phyloP scores from a whole-genome alignment of 2,329 filamentous ascomycete genomes.

The Paramyrothecium sp. region DNA sequence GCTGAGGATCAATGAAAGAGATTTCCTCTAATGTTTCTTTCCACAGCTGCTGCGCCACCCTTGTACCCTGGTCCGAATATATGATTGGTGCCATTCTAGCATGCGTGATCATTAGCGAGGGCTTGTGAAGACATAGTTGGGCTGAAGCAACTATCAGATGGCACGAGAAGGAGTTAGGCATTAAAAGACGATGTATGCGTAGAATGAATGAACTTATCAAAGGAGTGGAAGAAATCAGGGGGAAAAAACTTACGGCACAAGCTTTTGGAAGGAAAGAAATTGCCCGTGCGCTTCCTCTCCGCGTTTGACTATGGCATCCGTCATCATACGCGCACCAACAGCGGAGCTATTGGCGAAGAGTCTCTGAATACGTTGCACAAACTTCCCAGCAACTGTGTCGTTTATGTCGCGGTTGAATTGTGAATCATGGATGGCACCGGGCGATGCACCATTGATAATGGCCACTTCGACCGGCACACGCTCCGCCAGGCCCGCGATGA shows the following conservation, averaged over 20 bases:
- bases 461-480: conserved; percentile 4
- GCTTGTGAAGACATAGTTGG: too few species aligned
- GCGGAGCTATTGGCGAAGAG: neutral
- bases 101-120: neutral
- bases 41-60: conserved; percentile 4
- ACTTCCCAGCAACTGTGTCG: conserved; percentile 1
- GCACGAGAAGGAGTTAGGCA: neutral
- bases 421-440: conserved; percentile 3
- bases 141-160: too few species aligned
- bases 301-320: conserved; percentile 6
- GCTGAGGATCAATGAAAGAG: neutral
- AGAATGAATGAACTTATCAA: neutral
- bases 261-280: conserved; percentile 5
- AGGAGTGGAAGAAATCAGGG: too few species aligned
- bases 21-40: conserved; percentile 8
- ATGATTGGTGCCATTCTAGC: conserved; percentile 4
- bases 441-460: conserved; percentile 9
- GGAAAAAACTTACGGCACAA: conserved; percentile 8
- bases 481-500: conserved; percentile 1
- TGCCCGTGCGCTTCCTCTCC: conserved; percentile 10
- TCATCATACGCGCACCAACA: conserved; percentile 8
- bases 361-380: neutral
- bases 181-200: neutral
- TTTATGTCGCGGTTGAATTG: conserved; percentile 3
- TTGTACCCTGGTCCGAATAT: conserved; percentile 3